These are phyloP conservation scores for Manihot esculenta DNA, from an alignment of 441 rosid genomes.

Conservation along the genomic window DNA sequence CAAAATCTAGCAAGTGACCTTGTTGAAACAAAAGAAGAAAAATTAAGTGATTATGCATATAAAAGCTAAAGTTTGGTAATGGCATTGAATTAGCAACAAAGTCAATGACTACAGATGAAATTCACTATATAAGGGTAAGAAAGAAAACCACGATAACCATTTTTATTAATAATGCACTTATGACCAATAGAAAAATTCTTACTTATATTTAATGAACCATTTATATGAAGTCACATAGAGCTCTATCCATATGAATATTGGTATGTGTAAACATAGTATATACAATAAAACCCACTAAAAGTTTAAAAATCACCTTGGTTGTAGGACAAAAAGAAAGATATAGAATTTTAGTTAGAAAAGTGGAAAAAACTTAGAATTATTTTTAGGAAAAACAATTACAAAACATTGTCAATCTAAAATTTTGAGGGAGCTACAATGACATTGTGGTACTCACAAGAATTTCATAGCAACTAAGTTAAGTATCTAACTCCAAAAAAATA, in stretches of 20 bases:
- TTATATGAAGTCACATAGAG: no score
- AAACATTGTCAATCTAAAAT: background rate
- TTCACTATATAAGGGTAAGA: background rate
- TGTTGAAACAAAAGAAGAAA: no score
- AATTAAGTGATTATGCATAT: no score
- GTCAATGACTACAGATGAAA: background rate
- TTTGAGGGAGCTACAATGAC: background rate
- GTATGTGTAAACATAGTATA: no score
- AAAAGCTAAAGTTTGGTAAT: no score
- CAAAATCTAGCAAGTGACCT: no score
- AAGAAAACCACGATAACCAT: background rate
- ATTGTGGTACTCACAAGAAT: constrained; percentile 49
- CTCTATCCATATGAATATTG: no score
- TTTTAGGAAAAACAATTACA: background rate
- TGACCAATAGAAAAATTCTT: background rate
- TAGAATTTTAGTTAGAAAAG: background rate
- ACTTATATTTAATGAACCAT: no score
- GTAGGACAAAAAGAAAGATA: background rate
- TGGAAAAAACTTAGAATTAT: background rate
- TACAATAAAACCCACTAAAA: no score
- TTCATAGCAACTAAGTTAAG: constrained; percentile 53
- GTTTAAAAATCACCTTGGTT: no score
- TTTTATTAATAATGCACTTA: background rate
- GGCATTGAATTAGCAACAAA: no score
- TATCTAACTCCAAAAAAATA: constrained; percentile 71